Conservation (phyloP, 257 asterid genomes). For the Striga asiatica region DNA sequence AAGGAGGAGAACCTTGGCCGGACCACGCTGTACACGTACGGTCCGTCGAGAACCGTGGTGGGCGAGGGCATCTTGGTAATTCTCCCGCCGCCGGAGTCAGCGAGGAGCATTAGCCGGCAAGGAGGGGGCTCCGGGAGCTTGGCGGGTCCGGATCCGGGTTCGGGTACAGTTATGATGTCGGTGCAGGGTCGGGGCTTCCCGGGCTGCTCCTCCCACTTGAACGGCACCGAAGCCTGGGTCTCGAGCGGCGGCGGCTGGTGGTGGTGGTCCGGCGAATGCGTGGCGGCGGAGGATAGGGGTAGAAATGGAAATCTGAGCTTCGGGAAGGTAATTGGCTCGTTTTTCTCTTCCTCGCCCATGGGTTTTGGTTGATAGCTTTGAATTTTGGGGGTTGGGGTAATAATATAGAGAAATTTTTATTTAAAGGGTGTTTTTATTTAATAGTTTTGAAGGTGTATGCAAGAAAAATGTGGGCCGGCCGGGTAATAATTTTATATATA, state of each 20-base stretch:
- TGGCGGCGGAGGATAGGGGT: conserved; percentile 6
- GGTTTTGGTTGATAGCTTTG: no score
- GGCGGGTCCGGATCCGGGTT: conserved; percentile 14
- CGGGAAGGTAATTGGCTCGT: not conserved
- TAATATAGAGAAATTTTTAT: no score
- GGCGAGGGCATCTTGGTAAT: conserved; percentile 42
- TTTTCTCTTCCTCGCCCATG: conserved; percentile 25
- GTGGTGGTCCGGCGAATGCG: conserved; percentile 35
- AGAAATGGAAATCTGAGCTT: conserved; percentile 33
- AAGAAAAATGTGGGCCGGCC: no score
- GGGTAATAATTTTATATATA: no score
- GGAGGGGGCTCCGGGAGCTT: conserved; percentile 58
- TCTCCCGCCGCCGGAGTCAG: conserved; percentile 8
- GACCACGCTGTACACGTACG: conserved; percentile 28
- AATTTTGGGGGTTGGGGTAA: no score
- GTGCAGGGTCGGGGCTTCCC: conserved; percentile 75
- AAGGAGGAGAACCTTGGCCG: conserved; percentile 45
- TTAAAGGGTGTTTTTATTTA: no score
- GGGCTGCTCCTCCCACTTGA: conserved; percentile 78
- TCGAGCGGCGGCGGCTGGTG: conserved; percentile 47
- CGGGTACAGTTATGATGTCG: conserved; percentile 30
- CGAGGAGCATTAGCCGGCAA: conserved; percentile 14
- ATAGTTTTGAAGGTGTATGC: no score
- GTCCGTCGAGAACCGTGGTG: conserved; percentile 61
- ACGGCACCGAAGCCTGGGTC: conserved; percentile 56